Percentiles rank a stretch among this genome's conserved stretches.
Conservation (phyloP, 768 basidiomycete species). For the Sarcomyxa edulis region DNA sequence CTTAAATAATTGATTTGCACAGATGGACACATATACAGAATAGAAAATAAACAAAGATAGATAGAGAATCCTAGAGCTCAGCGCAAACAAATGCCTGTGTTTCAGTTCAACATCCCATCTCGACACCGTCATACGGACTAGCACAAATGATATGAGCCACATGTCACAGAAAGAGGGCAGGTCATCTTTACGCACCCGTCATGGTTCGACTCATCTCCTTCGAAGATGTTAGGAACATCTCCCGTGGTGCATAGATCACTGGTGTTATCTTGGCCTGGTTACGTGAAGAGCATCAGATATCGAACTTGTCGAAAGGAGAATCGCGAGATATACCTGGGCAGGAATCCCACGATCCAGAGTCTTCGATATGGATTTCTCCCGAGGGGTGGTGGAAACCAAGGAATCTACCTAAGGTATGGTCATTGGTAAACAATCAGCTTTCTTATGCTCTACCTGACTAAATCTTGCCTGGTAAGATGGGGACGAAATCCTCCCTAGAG, state of each 20-base stretch:
- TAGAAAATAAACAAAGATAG: no score
- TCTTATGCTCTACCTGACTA: no score
- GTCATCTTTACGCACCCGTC: slow-evolving; percentile 22
- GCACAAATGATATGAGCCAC: background rate
- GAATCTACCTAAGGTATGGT: slow-evolving; percentile 30
- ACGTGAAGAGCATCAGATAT: slow-evolving; percentile 1
- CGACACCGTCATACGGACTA: slow-evolving; percentile 5
- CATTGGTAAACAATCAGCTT: slow-evolving; percentile 10
- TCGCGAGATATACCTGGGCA: slow-evolving; percentile 40
- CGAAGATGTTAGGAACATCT: slow-evolving; percentile 37
- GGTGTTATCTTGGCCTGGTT: slow-evolving; percentile 53
- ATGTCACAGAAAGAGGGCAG: background rate
- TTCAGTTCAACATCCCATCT: slow-evolving; percentile 8
- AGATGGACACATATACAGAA: no score
- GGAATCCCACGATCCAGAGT: slow-evolving; percentile 42
- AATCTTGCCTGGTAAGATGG: slow-evolving; percentile 31
- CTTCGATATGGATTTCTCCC: slow-evolving; percentile 47
- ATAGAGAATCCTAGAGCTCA: no score
- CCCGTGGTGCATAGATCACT: slow-evolving; percentile 38
- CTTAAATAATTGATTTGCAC: no score
- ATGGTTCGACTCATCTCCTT: slow-evolving; percentile 32
- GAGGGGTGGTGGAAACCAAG: slow-evolving; percentile 40
- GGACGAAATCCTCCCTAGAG: slow-evolving; percentile 31
- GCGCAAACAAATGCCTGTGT: no score
- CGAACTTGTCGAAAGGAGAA: background rate